A percentile compares a stretch with the other conserved stretches of the same genome.
Conservation (phyloP, 75 land plant genomes). For the Pinus taeda region DNA sequence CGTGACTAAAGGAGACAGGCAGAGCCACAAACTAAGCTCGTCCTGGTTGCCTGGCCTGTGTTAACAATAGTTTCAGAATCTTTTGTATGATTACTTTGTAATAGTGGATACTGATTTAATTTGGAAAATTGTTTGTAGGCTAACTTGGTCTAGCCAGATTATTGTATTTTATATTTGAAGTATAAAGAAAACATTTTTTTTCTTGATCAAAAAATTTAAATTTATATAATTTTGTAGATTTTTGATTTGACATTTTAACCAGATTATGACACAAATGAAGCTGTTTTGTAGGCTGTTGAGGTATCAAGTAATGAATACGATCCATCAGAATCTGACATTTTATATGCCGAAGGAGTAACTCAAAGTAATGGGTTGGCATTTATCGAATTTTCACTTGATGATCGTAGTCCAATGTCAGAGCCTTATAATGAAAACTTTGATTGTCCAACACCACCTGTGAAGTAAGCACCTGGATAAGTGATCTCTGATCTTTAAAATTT, state of each 20-base stretch:
- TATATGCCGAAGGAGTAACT: conserved; percentile 85
- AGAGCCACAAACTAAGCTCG: too few relatives aligned
- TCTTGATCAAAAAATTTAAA: too few relatives aligned
- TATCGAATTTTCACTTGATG: conserved; percentile 71
- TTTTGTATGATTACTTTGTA: too few relatives aligned
- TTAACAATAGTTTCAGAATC: too few relatives aligned
- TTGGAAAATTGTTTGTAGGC: too few relatives aligned
- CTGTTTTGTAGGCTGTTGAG: conserved; percentile 68
- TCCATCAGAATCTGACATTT: conserved; percentile 75
- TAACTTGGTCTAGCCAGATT: too few relatives aligned
- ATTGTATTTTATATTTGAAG: too few relatives aligned
- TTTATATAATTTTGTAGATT: not conserved
- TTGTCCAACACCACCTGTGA: conserved; percentile 38
- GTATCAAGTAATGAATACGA: conserved; percentile 77
- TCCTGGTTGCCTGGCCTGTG: too few relatives aligned
- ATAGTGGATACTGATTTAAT: too few relatives aligned
- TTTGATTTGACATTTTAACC: not conserved
- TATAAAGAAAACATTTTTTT: too few relatives aligned
- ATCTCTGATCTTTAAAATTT: not conserved
- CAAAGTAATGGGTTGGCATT: conserved; percentile 81
- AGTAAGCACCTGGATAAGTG: conserved; percentile 21
- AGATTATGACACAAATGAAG: not conserved
- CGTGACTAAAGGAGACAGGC: too few relatives aligned
- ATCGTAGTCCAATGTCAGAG: conserved; percentile 43
- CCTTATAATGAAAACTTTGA: conserved; percentile 36